Evolutionary conservation across 352 stramenopile genomes (phyloP).

Genomic region (Pythium dissotocum): DNA sequence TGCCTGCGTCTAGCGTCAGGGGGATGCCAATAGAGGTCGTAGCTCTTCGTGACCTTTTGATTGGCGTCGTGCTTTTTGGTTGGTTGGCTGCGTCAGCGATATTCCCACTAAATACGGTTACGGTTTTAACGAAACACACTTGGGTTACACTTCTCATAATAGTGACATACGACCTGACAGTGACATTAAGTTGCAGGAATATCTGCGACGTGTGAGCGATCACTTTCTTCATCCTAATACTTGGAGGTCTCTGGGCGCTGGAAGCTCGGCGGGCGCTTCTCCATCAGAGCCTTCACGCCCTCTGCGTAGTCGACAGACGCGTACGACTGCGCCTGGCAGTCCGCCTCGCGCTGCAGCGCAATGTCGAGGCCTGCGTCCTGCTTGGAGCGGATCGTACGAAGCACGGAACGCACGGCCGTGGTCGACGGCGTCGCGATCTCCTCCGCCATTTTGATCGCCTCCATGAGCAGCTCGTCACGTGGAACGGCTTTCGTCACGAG

Average conservation of each 20-base stretch:
- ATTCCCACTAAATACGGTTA: constrained; percentile 9
- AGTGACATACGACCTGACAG: not conserved
- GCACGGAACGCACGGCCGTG: constrained; percentile 63
- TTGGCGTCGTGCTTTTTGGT: constrained; percentile 19
- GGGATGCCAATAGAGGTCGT: not conserved
- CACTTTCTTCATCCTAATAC: not conserved
- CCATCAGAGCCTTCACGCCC: constrained; percentile 69
- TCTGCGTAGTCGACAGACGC: constrained; percentile 73
- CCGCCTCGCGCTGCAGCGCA: constrained; percentile 71
- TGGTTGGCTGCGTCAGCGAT: constrained; percentile 17
- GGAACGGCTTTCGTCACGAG: constrained; percentile 54
- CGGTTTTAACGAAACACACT: constrained; percentile 1
- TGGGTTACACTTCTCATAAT: not conserved
- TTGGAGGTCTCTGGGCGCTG: constrained; percentile 44
- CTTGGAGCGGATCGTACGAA: constrained; percentile 64
- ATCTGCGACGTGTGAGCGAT: not conserved
- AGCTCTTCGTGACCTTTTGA: constrained; percentile 28
- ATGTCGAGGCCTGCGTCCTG: constrained; percentile 66
- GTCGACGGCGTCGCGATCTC: constrained; percentile 65
- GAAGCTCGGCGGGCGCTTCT: constrained; percentile 70
- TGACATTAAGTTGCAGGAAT: not conserved
- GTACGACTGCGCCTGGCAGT: constrained; percentile 84
- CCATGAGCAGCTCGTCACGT: constrained; percentile 43
- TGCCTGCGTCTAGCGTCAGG: not conserved
- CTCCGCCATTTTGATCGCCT: constrained; percentile 54